phyloP scores from a whole-genome alignment of 225 moss, liverwort and hornwort species.

The Antitrichia curtipendula region DNA sequence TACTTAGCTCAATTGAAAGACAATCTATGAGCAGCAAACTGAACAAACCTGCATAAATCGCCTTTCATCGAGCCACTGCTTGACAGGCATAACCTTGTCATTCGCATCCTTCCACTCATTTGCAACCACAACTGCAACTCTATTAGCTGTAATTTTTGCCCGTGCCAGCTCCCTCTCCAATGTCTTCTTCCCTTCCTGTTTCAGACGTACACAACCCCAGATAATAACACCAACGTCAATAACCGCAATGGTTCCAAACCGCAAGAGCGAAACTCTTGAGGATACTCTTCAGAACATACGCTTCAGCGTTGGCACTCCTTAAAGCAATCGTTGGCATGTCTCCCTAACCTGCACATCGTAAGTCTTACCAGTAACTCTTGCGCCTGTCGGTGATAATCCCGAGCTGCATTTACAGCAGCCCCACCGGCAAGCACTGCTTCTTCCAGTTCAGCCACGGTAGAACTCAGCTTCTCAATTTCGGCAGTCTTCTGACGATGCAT shows the following conservation, averaged over 20 bases:
- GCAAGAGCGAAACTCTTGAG: not conserved
- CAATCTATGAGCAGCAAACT: not conserved
- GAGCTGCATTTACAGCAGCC: slow-evolving; percentile 81
- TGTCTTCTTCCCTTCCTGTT: slow-evolving; percentile 87
- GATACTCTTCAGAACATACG: not conserved
- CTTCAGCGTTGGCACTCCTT: not conserved
- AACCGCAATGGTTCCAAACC: not conserved
- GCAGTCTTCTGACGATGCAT: slow-evolving; percentile 97
- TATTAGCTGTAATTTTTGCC: slow-evolving; percentile 86
- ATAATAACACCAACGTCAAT: not conserved
- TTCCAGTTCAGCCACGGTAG: slow-evolving; percentile 66
- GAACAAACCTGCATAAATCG: slow-evolving; percentile 83
- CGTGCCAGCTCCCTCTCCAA: slow-evolving; percentile 87
- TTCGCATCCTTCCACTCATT: slow-evolving; percentile 99
- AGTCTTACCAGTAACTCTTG: slow-evolving; percentile 72
- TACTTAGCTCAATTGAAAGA: not conserved
- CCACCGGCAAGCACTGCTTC: slow-evolving; percentile 92
- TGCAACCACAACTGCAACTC: slow-evolving; percentile 95
- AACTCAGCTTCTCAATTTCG: slow-evolving; percentile 88
- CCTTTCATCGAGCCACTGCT: slow-evolving; percentile 98
- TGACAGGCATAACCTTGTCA: slow-evolving; percentile 98
- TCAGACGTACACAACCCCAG: not conserved
- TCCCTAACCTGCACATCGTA: not conserved
- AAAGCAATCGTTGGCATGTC: not conserved
- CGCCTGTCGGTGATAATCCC: slow-evolving; percentile 89